Percentiles rank a stretch among this genome's conserved stretches.
Evolutionary conservation across 305 asterid species (phyloP).

Genomic region (Withania somnifera): DNA sequence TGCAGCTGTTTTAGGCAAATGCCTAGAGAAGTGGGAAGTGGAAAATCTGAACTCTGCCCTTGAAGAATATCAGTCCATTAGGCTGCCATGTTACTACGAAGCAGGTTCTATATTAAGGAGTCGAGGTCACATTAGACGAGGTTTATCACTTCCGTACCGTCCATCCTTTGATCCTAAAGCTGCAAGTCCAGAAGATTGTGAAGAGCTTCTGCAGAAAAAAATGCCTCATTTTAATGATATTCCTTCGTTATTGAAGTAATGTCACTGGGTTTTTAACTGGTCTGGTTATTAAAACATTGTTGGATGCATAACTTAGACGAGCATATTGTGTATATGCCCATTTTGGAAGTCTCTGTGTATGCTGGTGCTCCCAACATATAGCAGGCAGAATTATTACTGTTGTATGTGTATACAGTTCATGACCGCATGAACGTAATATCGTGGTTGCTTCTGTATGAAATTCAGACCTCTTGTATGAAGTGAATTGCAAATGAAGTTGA

Average conservation of each 20-base stretch:
- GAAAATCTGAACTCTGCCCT: conserved; percentile 40
- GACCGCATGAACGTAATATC: background rate
- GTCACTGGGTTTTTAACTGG: background rate
- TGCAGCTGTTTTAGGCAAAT: conserved; percentile 74
- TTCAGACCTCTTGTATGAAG: background rate
- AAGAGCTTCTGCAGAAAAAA: conserved; percentile 41
- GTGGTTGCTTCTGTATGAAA: background rate
- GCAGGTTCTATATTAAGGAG: conserved; percentile 52
- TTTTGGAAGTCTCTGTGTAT: background rate
- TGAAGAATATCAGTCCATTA: conserved; percentile 48
- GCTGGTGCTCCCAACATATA: background rate
- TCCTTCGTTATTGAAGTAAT: conserved; percentile 16
- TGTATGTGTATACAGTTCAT: background rate
- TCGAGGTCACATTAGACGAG: conserved; percentile 64
- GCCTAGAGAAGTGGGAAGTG: conserved; percentile 49
- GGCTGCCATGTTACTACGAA: conserved; percentile 38
- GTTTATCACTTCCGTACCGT: conserved; percentile 27
- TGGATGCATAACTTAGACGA: background rate
- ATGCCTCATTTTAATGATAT: conserved; percentile 36
- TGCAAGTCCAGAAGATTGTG: conserved; percentile 35
- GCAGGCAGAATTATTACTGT: background rate
- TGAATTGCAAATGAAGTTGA: background rate
- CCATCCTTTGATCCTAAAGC: conserved; percentile 31
- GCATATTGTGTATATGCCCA: background rate
- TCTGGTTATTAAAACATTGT: background rate